A percentile compares a stretch with the other conserved stretches of the same genome.
These are phyloP conservation scores for Suhomyces coccinellae DNA, from an alignment of 1,139 yeast species.

Conservation along the genomic window DNA sequence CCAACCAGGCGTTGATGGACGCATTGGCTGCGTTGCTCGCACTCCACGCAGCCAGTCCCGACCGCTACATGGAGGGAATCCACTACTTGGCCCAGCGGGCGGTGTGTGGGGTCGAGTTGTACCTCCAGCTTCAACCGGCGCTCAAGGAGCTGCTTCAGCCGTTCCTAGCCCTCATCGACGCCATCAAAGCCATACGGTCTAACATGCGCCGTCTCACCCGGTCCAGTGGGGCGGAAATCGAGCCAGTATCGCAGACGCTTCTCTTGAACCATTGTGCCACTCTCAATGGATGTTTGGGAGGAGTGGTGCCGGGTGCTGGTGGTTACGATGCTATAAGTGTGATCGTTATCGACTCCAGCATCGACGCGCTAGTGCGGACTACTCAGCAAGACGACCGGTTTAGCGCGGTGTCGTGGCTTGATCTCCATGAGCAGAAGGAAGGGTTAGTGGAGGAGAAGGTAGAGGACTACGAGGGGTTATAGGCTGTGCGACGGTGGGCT, in stretches of 20 bases:
- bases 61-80: conserved; percentile 18
- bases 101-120: not conserved
- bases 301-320: conserved; percentile 98
- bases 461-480: conserved; percentile 30
- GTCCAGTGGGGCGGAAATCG: conserved; percentile 80
- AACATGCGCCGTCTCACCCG: conserved; percentile 60
- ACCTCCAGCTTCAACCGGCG: conserved; percentile 2
- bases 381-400: conserved; percentile 34
- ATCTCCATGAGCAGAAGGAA: conserved; percentile 56
- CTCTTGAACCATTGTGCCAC: conserved; percentile 61
- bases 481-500: not conserved
- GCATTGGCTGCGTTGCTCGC: conserved; percentile 44
- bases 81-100: conserved; percentile 2
- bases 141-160: conserved; percentile 11
- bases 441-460: conserved; percentile 49
- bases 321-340: conserved; percentile 91
- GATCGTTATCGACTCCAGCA: conserved; percentile 53
- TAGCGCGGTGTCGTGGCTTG: conserved; percentile 59
- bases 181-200: conserved; percentile 52
- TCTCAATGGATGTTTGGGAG: conserved; percentile 79
- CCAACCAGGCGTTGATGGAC: conserved; percentile 58
- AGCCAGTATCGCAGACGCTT: conserved; percentile 73
- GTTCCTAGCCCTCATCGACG: conserved; percentile 26
- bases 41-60: conserved; percentile 26
- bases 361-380: conserved; percentile 35